Evolutionary conservation across 164 flowering plant species (phyloP).

Genomic region (Annona cherimola): DNA sequence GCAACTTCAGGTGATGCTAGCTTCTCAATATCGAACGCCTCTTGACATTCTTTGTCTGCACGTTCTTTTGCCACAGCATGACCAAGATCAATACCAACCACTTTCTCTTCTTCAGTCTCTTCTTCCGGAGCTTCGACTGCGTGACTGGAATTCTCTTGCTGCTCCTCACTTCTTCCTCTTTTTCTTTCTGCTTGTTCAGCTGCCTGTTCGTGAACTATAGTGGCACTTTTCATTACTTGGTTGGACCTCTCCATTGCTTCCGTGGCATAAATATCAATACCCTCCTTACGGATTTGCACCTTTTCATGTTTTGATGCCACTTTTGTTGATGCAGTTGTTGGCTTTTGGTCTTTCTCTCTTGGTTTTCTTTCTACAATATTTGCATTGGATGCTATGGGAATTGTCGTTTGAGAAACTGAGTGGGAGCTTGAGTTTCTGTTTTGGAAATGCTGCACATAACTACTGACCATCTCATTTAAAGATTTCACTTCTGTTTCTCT

Average conservation of each 20-base stretch:
- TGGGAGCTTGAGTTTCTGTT: slow-evolving; percentile 22
- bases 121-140: slow-evolving; percentile 31
- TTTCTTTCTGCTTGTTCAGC: slow-evolving; percentile 15
- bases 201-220: not conserved
- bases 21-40: slow-evolving; percentile 19
- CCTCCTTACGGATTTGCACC: slow-evolving; percentile 3
- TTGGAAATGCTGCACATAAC: slow-evolving; percentile 19
- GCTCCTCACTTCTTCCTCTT: slow-evolving; percentile 14
- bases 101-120: slow-evolving; percentile 37
- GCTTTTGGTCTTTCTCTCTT: slow-evolving; percentile 33
- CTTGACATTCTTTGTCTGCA: slow-evolving; percentile 9
- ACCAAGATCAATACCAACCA: slow-evolving; percentile 14
- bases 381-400: slow-evolving; percentile 39
- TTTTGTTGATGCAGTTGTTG: slow-evolving; percentile 4
- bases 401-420: slow-evolving; percentile 16
- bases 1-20: slow-evolving; percentile 15
- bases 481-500: slow-evolving; percentile 54
- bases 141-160: slow-evolving; percentile 17
- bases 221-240: not conserved
- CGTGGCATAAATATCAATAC: not conserved
- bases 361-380: slow-evolving; percentile 43
- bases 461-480: slow-evolving; percentile 38
- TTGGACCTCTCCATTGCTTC: not conserved
- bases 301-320: slow-evolving; percentile 1
- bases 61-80: slow-evolving; percentile 16